Evolutionary conservation across 192 early-diverging fungal species (phyloP).

Genomic region (Pilaira anomala): DNA sequence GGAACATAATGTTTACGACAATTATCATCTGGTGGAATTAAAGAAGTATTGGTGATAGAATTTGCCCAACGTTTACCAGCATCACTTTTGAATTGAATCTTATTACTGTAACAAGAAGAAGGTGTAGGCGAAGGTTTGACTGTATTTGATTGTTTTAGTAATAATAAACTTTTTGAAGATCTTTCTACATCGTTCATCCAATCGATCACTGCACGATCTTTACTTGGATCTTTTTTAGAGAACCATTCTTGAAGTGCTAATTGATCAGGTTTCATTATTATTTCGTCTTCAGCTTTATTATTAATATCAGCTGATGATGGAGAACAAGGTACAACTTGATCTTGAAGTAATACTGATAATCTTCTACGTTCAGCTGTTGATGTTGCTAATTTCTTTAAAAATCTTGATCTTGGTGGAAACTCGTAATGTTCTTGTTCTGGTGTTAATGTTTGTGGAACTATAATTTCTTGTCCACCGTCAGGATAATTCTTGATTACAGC

Average conservation of each 20-base stretch:
- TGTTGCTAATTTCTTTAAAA: conserved; percentile 25
- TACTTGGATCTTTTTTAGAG: conserved; percentile 15
- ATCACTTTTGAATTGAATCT: conserved; percentile 23
- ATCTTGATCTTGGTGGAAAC: conserved; percentile 29
- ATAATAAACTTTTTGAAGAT: conserved; percentile 1
- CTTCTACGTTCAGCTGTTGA: conserved; percentile 25
- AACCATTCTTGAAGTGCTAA: conserved; percentile 30
- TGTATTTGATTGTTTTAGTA: neutral
- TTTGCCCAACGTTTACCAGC: conserved; percentile 21
- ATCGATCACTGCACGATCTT: conserved; percentile 24
- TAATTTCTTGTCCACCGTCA: conserved; percentile 28
- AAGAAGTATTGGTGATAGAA: conserved; percentile 14
- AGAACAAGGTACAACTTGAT: neutral
- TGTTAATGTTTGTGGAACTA: conserved; percentile 29
- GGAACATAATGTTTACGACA: conserved; percentile 19
- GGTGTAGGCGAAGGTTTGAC: conserved; percentile 1
- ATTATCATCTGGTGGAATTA: conserved; percentile 16
- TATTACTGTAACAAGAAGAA: conserved; percentile 5
- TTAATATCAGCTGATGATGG: too few species aligned
- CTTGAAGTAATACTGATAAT: conserved; percentile 8
- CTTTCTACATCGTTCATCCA: conserved; percentile 28
- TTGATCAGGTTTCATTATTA: conserved; percentile 18
- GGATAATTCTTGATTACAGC: conserved; percentile 28
- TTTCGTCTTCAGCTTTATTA: too few species aligned
- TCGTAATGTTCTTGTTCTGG: conserved; percentile 32